phyloP scores from a whole-genome alignment of 805 yeast species.

The Candida schatavii region DNA sequence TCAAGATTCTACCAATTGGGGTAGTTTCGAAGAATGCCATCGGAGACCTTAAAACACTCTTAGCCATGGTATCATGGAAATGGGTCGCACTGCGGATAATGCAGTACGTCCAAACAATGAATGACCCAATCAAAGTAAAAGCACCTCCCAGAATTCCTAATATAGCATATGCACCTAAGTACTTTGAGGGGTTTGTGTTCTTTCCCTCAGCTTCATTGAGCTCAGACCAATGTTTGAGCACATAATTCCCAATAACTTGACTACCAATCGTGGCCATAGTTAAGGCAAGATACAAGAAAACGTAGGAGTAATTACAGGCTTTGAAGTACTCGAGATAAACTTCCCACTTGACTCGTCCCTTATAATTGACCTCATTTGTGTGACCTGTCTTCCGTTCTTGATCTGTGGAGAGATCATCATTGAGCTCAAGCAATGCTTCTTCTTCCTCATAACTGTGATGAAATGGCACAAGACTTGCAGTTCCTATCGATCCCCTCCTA shows the following conservation, averaged over 20 bases:
- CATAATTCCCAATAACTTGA: conserved; percentile 22
- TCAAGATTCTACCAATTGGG: conserved; percentile 28
- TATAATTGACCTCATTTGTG: conserved; percentile 35
- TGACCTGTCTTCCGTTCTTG: not conserved
- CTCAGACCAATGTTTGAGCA: conserved; percentile 38
- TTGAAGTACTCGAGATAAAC: conserved; percentile 26
- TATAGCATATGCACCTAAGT: conserved; percentile 23
- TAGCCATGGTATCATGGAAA: conserved; percentile 26
- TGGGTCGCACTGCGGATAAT: conserved; percentile 18
- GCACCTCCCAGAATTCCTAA: conserved; percentile 28
- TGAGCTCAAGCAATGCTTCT: conserved; percentile 20
- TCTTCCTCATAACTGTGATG: conserved; percentile 26
- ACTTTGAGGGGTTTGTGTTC: conserved; percentile 24
- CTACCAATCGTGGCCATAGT: conserved; percentile 17
- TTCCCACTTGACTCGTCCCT: conserved; percentile 27
- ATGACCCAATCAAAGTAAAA: conserved; percentile 23
- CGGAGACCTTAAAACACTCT: conserved; percentile 23
- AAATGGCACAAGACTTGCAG: conserved; percentile 31
- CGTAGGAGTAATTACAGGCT: conserved; percentile 29
- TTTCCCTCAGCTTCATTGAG: conserved; percentile 20
- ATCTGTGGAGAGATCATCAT: not conserved
- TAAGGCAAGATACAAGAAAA: conserved; percentile 22
- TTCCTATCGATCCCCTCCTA: conserved; percentile 15
- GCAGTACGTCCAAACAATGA: conserved; percentile 21
- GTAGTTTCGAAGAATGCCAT: conserved; percentile 30